Evolutionary conservation across 2,329 filamentous ascomycete genomes (phyloP).

Genomic region (Penicillium sp.): DNA sequence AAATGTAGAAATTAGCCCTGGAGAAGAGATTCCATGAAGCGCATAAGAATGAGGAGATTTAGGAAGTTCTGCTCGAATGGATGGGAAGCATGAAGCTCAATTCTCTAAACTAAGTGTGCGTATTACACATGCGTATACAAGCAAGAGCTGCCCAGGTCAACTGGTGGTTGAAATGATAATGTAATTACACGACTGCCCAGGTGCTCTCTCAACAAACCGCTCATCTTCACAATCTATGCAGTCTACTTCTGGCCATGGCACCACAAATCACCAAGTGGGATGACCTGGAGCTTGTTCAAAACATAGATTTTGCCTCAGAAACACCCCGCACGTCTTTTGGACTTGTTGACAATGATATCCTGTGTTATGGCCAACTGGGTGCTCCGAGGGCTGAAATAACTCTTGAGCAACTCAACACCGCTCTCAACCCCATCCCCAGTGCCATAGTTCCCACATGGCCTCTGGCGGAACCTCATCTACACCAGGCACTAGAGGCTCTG

Average conservation of each 20-base stretch:
- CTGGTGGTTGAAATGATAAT: too few relatives aligned
- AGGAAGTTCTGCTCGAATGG: too few relatives aligned
- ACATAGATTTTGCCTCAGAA: too few relatives aligned
- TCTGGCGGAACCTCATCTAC: neutral
- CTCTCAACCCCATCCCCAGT: neutral
- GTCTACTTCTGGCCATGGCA: neutral
- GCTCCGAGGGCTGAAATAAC: neutral
- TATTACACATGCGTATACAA: too few relatives aligned
- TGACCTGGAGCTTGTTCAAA: neutral
- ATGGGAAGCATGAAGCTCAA: too few relatives aligned
- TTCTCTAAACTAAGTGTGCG: too few relatives aligned
- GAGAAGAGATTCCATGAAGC: too few relatives aligned
- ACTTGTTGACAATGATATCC: neutral
- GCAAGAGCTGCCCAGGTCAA: too few relatives aligned
- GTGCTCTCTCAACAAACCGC: neutral
- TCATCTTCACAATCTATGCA: neutral
- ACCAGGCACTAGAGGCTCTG: neutral
- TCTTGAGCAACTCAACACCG: neutral
- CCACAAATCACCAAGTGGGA: neutral
- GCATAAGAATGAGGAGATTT: too few relatives aligned
- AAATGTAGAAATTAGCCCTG: too few relatives aligned
- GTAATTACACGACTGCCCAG: too few relatives aligned
- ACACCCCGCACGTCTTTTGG: neutral
- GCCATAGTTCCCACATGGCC: neutral
- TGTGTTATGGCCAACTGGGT: neutral